Conservation (phyloP, 441 rosid species). For the Rhodomyrtus psidioides region DNA sequence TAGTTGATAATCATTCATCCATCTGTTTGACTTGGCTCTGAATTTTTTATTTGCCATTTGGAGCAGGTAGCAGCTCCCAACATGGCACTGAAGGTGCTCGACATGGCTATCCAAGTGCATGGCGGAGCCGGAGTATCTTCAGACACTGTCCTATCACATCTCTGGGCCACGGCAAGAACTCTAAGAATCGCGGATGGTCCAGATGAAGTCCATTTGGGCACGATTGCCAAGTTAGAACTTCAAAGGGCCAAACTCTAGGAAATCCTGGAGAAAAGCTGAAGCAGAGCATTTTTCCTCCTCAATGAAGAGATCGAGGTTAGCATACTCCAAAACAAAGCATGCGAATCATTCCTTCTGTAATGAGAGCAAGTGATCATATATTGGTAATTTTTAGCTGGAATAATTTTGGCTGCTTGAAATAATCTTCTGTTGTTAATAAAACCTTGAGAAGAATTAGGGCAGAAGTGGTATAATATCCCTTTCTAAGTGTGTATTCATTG, state of each 20-base stretch:
- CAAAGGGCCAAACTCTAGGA: slow-evolving; percentile 69
- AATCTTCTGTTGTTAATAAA: not conserved
- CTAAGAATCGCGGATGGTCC: slow-evolving; percentile 91
- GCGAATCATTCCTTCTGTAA: not conserved
- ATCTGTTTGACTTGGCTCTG: not conserved
- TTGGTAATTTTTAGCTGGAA: not conserved
- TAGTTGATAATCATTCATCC: not conserved
- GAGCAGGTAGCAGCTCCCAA: slow-evolving; percentile 88
- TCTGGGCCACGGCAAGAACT: slow-evolving; percentile 91
- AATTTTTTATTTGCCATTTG: not conserved
- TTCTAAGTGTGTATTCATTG: not conserved
- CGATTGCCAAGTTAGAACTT: slow-evolving; percentile 79
- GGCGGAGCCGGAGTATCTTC: slow-evolving; percentile 83
- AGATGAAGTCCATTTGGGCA: slow-evolving; percentile 92
- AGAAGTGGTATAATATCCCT: not conserved
- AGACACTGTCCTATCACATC: slow-evolving; percentile 75
- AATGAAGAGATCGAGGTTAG: not conserved
- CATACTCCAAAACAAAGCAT: not conserved
- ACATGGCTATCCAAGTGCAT: slow-evolving; percentile 89
- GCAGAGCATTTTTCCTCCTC: not conserved
- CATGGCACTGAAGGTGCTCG: slow-evolving; percentile 84
- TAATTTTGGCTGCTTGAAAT: not conserved
- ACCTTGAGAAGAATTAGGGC: not conserved
- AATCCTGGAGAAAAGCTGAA: not conserved
- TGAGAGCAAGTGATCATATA: not conserved